Evolutionary conservation across 495 filamentous ascomycete genomes (phyloP), one percentile per base, ranked within the genome.

Genomic region (Lophiotrema nucula): DNA sequence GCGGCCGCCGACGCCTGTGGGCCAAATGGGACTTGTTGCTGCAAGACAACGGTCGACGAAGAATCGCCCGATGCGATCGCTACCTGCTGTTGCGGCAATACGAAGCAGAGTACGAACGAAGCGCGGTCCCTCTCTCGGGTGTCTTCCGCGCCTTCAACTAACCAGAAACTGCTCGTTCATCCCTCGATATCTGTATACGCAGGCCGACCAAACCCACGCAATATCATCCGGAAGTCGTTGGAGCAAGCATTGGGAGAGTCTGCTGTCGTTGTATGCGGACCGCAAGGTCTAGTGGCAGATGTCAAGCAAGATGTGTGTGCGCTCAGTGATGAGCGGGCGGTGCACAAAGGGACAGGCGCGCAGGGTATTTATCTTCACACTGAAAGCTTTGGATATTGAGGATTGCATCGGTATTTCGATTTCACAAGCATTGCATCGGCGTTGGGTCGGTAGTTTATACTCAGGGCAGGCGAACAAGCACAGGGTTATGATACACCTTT

Each of bases 271-370:
- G 89, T 89, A 0, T 95, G 91, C 62, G 90, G 91, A 27, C 88
- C 88, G 4, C 72, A 72, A 22, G 83, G 83, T 0, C 64, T 96
- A 50, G 81, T 83, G 3, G 77, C 83, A 25, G 77, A 80, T 50
- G 82, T 88, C 1, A 77, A 89, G 35, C 82, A 80, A 25, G 83
- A 76, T 46, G 86, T 89, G 1, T 88, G 85, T 0, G 77, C 72
- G 15, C 65, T 96, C 43, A 88, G 87, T 58, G 88, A 96, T 72
- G 92, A 96, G 70, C 74, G 92, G 47, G 91, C 88, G 0, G 87
- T 95, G 31, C 89, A 95, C 62, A 96, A 96, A 66, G 91, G 91
- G 8, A 93, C 88, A 0, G 90, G 88, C 1, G 91, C 90, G 10
- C 88, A 93, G 68, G 90, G 91, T 0, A 75, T 86, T 5, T 82